Evolutionary conservation across 2,329 filamentous ascomycete genomes (phyloP).

Genomic region (Colletotrichum spaethianum): DNA sequence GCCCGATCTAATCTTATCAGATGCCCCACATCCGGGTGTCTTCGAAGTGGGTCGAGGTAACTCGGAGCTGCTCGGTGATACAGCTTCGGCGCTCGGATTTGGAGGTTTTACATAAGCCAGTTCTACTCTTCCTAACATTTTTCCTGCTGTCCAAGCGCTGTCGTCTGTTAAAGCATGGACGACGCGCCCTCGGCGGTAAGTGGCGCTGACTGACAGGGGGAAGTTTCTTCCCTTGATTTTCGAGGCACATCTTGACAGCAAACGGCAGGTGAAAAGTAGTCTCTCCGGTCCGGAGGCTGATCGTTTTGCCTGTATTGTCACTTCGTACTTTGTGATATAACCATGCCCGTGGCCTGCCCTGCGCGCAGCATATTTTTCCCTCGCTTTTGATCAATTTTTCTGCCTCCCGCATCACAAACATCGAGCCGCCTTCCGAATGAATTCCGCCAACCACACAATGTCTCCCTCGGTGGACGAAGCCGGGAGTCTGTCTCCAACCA

Average conservation of each 20-base stretch:
- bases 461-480: slow-evolving; percentile 47
- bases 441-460: slow-evolving; percentile 29
- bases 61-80: slow-evolving; percentile 31
- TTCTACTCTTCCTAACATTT: neutral
- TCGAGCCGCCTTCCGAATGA: slow-evolving; percentile 14
- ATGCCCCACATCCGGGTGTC: slow-evolving; percentile 24
- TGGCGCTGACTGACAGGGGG: slow-evolving; percentile 27
- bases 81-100: slow-evolving; percentile 30
- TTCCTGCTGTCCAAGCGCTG: rapidly evolving
- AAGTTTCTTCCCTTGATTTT: slow-evolving; percentile 40
- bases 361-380: slow-evolving; percentile 16
- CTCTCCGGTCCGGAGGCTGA: slow-evolving; percentile 35
- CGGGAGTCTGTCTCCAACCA: slow-evolving; percentile 38
- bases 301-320: slow-evolving; percentile 35
- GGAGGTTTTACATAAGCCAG: slow-evolving; percentile 25
- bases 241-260: slow-evolving; percentile 36
- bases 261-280: slow-evolving; percentile 31
- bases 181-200: slow-evolving; percentile 25
- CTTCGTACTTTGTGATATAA: slow-evolving; percentile 40
- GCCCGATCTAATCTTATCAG: slow-evolving; percentile 42
- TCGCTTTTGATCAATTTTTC: slow-evolving; percentile 38
- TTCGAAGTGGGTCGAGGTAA: neutral
- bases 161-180: slow-evolving; percentile 3
- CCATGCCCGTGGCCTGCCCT: slow-evolving; percentile 27
- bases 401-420: slow-evolving; percentile 1